These are phyloP conservation scores for Raffaelea ambrosiae DNA, from an alignment of 2,329 filamentous ascomycete species.

Conservation along the genomic window DNA sequence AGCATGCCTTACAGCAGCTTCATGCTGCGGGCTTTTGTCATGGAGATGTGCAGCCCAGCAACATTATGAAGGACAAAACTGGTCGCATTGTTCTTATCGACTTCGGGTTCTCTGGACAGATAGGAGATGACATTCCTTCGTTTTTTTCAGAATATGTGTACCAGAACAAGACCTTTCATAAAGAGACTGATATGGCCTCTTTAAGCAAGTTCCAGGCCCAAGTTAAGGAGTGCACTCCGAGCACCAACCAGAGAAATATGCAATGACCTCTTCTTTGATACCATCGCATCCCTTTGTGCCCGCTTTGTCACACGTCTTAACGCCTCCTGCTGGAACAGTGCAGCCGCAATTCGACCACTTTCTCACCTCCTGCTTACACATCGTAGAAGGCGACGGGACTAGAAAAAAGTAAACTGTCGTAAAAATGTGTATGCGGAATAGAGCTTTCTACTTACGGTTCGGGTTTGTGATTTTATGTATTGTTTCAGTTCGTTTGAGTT, in stretches of 20 bases:
- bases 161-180: conserved; percentile 1
- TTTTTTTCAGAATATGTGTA: conserved; percentile 3
- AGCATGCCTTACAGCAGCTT: conserved; percentile 1
- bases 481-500: neutral
- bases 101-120: conserved; percentile 2
- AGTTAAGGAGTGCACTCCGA: conserved; percentile 1
- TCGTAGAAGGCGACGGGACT: conserved; percentile 2
- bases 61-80: conserved; percentile 3
- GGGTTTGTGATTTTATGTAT: neutral
- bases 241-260: conserved; percentile 1
- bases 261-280: neutral
- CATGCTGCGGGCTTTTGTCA: conserved; percentile 1
- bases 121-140: neutral
- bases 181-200: conserved; percentile 1
- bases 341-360: conserved; percentile 3
- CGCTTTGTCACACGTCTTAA: conserved; percentile 2
- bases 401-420: neutral
- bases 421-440: conserved; percentile 2
- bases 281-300: conserved; percentile 1
- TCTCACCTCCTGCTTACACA: conserved; percentile 2
- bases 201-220: neutral
- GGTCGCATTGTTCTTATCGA: conserved; percentile 4
- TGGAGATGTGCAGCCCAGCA: conserved; percentile 2
- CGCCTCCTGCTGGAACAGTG: neutral
- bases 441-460: neutral